These are phyloP conservation scores for Sporothrix humicola DNA, from an alignment of 2,329 filamentous ascomycete species.

Conservation along the genomic window DNA sequence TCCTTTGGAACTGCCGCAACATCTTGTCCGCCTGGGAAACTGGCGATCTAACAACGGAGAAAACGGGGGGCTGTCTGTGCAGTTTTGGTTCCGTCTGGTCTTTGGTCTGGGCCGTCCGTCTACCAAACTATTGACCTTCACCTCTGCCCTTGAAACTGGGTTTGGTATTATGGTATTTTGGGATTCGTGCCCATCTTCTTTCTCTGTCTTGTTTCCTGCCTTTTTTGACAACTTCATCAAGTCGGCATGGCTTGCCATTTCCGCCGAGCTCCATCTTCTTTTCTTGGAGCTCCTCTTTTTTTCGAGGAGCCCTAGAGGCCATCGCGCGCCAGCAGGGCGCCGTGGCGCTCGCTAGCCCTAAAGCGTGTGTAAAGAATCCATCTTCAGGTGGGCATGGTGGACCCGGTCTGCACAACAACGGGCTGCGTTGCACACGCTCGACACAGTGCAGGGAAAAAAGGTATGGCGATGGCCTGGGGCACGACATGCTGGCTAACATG, in stretches of 20 bases:
- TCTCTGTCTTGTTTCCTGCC: neutral
- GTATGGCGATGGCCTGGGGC: neutral
- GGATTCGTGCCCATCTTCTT: too few species aligned
- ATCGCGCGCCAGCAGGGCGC: neutral
- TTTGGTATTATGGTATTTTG: too few species aligned
- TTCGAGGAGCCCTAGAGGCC: neutral
- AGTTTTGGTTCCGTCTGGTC: conserved; percentile 4
- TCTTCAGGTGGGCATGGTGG: neutral
- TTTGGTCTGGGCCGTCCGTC: neutral
- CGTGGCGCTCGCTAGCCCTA: too few species aligned
- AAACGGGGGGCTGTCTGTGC: neutral
- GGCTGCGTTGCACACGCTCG: neutral
- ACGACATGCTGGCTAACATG: neutral
- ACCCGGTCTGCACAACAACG: neutral
- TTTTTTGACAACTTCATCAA: neutral
- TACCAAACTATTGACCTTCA: neutral
- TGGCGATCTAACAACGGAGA: conserved; percentile 21
- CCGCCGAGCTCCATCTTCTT: neutral
- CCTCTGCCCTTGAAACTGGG: neutral
- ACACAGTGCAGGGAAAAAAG: neutral
- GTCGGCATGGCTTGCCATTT: neutral
- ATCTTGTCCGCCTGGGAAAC: conserved; percentile 18
- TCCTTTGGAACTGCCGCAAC: conserved; percentile 11
- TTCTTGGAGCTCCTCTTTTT: neutral
- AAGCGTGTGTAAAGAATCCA: neutral